phyloP scores from a whole-genome alignment of 2,329 filamentous ascomycete species.

The Colletotrichum sp. region DNA sequence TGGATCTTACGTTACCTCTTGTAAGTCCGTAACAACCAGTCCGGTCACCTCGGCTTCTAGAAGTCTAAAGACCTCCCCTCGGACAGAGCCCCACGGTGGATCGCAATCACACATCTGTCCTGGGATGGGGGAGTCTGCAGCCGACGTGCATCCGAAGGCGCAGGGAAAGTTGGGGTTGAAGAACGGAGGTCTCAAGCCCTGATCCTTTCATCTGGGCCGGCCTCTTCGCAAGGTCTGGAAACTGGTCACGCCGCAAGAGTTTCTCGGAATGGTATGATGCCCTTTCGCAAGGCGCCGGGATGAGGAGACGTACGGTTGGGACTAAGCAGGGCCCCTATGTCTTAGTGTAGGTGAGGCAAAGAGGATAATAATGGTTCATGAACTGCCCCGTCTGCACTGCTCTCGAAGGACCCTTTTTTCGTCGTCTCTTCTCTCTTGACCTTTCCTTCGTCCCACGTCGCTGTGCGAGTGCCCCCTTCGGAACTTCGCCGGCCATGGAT shows the following conservation, averaged over 20 bases:
- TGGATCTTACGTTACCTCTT: background rate
- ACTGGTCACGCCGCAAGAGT: background rate
- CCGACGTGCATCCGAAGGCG: background rate
- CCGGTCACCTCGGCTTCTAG: background rate
- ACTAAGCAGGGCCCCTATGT: background rate
- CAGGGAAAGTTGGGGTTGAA: slow-evolving; percentile 3
- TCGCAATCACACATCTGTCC: slow-evolving; percentile 2
- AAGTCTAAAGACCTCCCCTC: background rate
- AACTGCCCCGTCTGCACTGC: background rate
- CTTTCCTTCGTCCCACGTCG: background rate
- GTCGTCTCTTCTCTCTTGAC: background rate
- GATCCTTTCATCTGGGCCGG: slow-evolving; percentile 2
- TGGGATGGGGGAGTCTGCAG: background rate
- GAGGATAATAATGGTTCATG: slow-evolving; percentile 18
- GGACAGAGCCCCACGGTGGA: slow-evolving; percentile 10
- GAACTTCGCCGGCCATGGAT: slow-evolving; percentile 19
- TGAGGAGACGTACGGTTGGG: background rate
- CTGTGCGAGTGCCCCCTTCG: background rate
- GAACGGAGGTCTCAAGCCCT: slow-evolving; percentile 9
- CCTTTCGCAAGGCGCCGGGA: slow-evolving; percentile 1
- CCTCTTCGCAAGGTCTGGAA: background rate
- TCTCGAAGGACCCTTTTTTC: background rate
- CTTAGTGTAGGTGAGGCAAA: background rate
- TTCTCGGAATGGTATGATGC: background rate
- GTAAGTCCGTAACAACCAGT: background rate